Conservation (phyloP, 768 basidiomycete genomes). For the Omphalotus guepiniiformis region DNA sequence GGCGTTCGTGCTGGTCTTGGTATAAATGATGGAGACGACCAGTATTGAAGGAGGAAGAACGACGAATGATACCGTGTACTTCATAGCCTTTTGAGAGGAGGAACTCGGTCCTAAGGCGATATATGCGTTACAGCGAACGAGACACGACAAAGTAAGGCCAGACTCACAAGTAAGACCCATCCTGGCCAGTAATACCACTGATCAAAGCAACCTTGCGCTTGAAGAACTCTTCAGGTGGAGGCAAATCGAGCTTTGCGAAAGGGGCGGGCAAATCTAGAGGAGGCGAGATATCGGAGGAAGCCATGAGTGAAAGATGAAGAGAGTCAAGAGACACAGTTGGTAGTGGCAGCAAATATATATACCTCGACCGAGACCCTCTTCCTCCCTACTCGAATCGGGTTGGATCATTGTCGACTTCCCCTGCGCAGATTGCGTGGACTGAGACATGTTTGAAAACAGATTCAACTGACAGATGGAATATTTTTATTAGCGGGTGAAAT, state of each 20-base stretch:
- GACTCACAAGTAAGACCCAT: neutral
- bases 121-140: conserved; percentile 8
- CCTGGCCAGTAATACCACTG: conserved; percentile 70
- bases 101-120: conserved; percentile 72
- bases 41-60: conserved; percentile 98
- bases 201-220: conserved; percentile 93
- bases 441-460: too few relatives aligned
- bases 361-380: too few relatives aligned
- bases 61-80: conserved; percentile 94
- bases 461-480: too few relatives aligned
- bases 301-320: too few relatives aligned
- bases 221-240: conserved; percentile 75
- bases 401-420: too few relatives aligned
- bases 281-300: too few relatives aligned
- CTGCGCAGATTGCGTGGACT: too few relatives aligned
- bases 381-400: too few relatives aligned
- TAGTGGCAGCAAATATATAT: too few relatives aligned
- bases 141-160: conserved; percentile 9
- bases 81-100: conserved; percentile 85
- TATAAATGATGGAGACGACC: conserved; percentile 92
- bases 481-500: too few relatives aligned
- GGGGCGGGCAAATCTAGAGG: conserved; percentile 18
- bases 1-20: conserved; percentile 87
- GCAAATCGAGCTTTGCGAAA: conserved; percentile 54
- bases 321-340: too few relatives aligned